These are phyloP conservation scores for Nigrospora oryzae DNA, from an alignment of 2,329 filamentous ascomycete genomes.

Conservation along the genomic window DNA sequence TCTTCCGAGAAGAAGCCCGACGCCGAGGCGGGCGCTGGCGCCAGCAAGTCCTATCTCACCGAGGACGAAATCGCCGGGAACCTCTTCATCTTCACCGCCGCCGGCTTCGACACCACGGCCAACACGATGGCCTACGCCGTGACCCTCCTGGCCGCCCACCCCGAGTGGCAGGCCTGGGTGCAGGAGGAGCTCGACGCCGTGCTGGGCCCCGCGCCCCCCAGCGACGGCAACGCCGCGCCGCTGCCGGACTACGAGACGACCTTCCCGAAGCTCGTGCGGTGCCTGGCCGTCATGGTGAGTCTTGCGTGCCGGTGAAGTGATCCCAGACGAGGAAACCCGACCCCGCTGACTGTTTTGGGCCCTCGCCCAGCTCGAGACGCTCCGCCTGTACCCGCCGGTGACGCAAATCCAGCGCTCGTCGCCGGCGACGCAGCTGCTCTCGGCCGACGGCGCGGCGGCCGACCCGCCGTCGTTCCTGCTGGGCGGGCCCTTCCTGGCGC, in stretches of 20 bases:
- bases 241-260: constrained; percentile 28
- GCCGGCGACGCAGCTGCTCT: too few relatives aligned
- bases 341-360: too few relatives aligned
- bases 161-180: constrained; percentile 43
- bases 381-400: too few relatives aligned
- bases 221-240: constrained; percentile 8
- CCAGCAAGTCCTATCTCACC: constrained; percentile 11
- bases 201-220: constrained; percentile 8
- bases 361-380: too few relatives aligned
- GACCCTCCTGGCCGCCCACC: constrained; percentile 33
- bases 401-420: too few relatives aligned
- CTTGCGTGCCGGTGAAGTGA: too few relatives aligned
- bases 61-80: constrained; percentile 38
- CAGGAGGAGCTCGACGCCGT: constrained; percentile 35
- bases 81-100: constrained; percentile 35
- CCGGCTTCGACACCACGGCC: constrained; percentile 40
- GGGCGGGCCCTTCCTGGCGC: constrained; percentile 1
- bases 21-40: too few relatives aligned
- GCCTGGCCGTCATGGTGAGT: too few relatives aligned
- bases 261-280: constrained; percentile 22
- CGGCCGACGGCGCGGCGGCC: too few relatives aligned
- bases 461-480: too few relatives aligned
- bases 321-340: too few relatives aligned
- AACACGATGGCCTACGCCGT: constrained; percentile 40
- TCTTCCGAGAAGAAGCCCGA: too few relatives aligned